Conservation (phyloP, 768 basidiomycete species). For the Auriscalpium microsporum region DNA sequence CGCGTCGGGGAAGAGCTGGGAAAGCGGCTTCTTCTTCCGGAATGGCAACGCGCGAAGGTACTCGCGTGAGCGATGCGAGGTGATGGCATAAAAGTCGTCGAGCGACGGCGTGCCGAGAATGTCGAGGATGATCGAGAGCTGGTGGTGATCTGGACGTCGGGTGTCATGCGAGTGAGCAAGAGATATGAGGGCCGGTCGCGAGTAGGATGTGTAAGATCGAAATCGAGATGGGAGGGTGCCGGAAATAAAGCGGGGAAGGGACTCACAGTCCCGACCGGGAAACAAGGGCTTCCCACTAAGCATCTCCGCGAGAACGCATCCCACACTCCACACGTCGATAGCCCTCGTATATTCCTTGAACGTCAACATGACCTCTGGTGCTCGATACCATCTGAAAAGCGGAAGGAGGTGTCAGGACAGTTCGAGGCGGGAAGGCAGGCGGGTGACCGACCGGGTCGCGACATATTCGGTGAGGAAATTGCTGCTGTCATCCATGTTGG, state of each 20-base stretch:
- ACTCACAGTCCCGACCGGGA: constrained; percentile 87
- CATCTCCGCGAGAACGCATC: constrained; percentile 88
- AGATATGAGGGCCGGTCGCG: not conserved
- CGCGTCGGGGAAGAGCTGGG: constrained; percentile 63
- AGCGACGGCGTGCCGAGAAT: constrained; percentile 87
- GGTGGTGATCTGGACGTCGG: constrained; percentile 68
- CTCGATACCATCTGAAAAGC: constrained; percentile 78
- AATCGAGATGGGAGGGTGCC: too few species aligned
- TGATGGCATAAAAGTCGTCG: constrained; percentile 93
- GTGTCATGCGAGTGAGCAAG: not conserved
- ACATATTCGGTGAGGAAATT: constrained; percentile 93
- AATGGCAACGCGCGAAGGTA: constrained; percentile 87
- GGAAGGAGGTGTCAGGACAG: constrained; percentile 2
- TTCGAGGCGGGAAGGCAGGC: constrained; percentile 5
- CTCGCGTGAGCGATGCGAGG: constrained; percentile 68
- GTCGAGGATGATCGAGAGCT: constrained; percentile 86
- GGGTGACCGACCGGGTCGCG: constrained; percentile 61
- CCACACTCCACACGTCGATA: constrained; percentile 83
- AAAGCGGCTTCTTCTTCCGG: constrained; percentile 68
- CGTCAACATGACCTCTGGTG: constrained; percentile 96
- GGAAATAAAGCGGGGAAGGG: constrained; percentile 6
- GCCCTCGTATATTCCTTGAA: constrained; percentile 92
- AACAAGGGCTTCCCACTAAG: constrained; percentile 86
- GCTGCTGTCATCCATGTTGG: constrained; percentile 68
- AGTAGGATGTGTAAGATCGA: too few species aligned